Evolutionary conservation across 2,329 filamentous ascomycete genomes (phyloP).

Genomic region (Pyricularia sp.): DNA sequence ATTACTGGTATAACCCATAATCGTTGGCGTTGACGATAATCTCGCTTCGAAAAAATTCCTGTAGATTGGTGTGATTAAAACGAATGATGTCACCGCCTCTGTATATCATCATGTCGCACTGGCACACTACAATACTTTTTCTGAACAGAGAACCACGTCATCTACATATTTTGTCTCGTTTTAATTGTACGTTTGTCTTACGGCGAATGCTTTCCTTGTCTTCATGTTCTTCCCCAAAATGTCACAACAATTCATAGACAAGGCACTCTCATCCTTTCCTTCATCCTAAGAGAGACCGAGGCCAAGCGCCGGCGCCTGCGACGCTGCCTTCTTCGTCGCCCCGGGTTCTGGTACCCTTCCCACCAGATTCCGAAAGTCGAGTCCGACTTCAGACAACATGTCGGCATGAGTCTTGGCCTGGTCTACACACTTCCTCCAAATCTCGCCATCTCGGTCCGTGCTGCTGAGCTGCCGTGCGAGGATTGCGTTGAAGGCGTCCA

Average conservation of each 20-base stretch:
- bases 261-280: neutral
- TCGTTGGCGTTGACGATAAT: neutral
- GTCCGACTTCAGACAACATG: conserved; percentile 73
- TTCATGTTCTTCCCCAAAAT: neutral
- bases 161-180: neutral
- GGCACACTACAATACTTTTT: too few relatives aligned
- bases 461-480: conserved; percentile 79
- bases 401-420: conserved; percentile 71
- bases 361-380: conserved; percentile 82
- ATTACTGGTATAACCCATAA: too few relatives aligned
- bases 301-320: neutral
- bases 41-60: neutral
- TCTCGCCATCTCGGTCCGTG: conserved; percentile 63
- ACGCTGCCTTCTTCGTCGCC: conserved; percentile 13
- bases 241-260: neutral
- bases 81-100: neutral
- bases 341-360: conserved; percentile 39
- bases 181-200: neutral
- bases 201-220: neutral
- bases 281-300: neutral
- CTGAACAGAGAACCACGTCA: neutral
- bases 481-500: conserved; percentile 82
- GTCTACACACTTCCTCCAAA: conserved; percentile 78
- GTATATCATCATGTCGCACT: neutral
- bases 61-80: neutral